These are phyloP conservation scores for Lepiota venenata DNA, from an alignment of 768 basidiomycete genomes.

Conservation along the genomic window DNA sequence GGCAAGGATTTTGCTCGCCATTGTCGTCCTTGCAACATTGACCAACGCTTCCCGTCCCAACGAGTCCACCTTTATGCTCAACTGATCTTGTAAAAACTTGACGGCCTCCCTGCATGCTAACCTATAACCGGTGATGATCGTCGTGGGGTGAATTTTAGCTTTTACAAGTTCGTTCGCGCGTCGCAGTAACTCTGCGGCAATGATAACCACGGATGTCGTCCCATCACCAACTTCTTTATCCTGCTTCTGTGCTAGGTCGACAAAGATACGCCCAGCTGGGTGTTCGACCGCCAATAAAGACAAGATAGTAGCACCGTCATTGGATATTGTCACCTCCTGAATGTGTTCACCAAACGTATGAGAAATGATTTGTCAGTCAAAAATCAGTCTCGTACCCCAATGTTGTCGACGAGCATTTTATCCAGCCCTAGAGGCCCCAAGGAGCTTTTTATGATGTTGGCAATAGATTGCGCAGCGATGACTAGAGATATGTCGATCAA, in stretches of 20 bases:
- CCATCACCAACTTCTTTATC: conserved; percentile 99
- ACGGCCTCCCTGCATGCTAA: conserved; percentile 97
- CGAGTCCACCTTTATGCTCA: conserved; percentile 90
- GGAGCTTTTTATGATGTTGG: conserved; percentile 96
- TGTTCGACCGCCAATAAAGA: conserved; percentile 92
- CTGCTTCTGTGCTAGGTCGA: conserved; percentile 98
- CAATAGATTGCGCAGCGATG: conserved; percentile 92
- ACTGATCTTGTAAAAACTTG: conserved; percentile 95
- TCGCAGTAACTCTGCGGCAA: conserved; percentile 95
- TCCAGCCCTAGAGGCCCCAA: conserved; percentile 93
- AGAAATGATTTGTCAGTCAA: neutral
- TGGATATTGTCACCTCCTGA: conserved; percentile 98
- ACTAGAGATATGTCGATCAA: conserved; percentile 43
- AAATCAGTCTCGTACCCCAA: conserved; percentile 62
- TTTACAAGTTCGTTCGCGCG: conserved; percentile 98
- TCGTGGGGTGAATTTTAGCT: conserved; percentile 97
- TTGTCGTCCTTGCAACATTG: conserved; percentile 96
- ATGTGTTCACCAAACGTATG: neutral
- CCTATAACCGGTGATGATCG: conserved; percentile 97
- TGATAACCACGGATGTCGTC: conserved; percentile 96
- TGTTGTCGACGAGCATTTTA: conserved; percentile 98
- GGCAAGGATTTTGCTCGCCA: conserved; percentile 98
- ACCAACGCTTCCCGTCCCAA: conserved; percentile 91
- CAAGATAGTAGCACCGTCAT: conserved; percentile 99
- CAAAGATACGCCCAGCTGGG: conserved; percentile 95